Base-by-base conservation (phyloP, 176 grass and related monocot species). In the Oryza coarctata region DNA sequence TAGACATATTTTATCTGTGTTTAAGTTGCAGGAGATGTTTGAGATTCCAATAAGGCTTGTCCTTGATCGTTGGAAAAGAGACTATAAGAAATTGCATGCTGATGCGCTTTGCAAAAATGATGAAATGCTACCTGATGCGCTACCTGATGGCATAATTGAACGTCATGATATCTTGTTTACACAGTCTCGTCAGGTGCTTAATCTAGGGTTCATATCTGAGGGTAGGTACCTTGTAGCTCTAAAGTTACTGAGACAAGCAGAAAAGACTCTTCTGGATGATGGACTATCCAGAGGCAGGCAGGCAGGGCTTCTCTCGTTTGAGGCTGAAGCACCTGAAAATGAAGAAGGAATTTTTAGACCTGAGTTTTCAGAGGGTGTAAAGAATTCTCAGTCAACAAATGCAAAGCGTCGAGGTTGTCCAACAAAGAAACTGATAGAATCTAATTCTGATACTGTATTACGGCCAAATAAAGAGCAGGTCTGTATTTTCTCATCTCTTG, bases 11-110 rank as follows among this genome's bases (percentile, higher is more conserved):
- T 71, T 98, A 34, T 94, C 90, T 84, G 90, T 98, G 76, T 74
- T 98, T n/a, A 98, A 98, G 84, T 80, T 98, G 74, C 88, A 98
- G 44, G 90, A 93, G 71, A 85, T 94, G 57, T 98, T 91, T 84
- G 90, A 93, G 82, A 98, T 98, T 65, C 95, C 95, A 58, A 35
- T 58, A 80, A 68, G 63, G 43, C 94, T 93, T 78, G 88, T 98
- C 74, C 80, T 98, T 79, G 92, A 93, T 81, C 86, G 92, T 22
- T 98, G 95, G 95, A 94, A 84, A 93, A 98, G 90, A 78, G 92
- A 98, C 62, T 93, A 93, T 45, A 94, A 88, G 71, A 86, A 88
- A 87, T 81, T 94, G 70, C 89, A 93, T 84, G 81, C 80, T 76
- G 73, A 79, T 12, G 87, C 84, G 72, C 82, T 68, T 35, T 83